Evolutionary conservation across 441 rosid genomes (phyloP).

Genomic region (Jatropha podagrica): DNA sequence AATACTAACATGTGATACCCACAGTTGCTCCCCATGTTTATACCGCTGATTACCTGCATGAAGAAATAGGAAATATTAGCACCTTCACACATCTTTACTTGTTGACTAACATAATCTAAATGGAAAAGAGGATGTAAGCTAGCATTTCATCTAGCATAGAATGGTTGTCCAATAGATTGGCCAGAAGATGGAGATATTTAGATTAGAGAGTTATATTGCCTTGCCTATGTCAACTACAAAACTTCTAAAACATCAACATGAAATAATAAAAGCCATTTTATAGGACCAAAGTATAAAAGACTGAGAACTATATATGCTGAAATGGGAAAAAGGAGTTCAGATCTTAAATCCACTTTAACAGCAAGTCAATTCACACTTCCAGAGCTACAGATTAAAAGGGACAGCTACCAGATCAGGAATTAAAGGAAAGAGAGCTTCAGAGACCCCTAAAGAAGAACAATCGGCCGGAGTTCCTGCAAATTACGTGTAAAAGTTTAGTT

Average conservation of each 20-base stretch:
- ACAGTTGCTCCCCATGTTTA: constrained; percentile 92
- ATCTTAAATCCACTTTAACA: background rate
- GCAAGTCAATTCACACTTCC: background rate
- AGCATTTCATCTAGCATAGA: background rate
- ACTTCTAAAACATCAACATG: background rate
- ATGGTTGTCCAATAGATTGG: background rate
- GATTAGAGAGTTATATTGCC: background rate
- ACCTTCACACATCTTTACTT: background rate
- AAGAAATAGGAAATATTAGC: constrained; percentile 9
- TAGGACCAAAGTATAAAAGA: background rate
- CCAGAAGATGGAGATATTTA: background rate
- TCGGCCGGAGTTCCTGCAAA: constrained; percentile 90
- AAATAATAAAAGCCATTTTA: background rate
- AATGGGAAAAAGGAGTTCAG: background rate
- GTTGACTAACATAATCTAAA: background rate
- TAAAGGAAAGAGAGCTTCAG: constrained; percentile 62
- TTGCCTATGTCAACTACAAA: background rate
- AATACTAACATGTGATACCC: constrained; percentile 77
- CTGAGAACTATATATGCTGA: background rate
- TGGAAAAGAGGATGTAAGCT: background rate
- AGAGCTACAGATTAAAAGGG: constrained; percentile 15
- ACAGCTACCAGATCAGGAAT: constrained; percentile 71
- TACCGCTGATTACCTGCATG: constrained; percentile 86
- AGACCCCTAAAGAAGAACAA: constrained; percentile 76
- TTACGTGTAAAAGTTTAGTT: constrained; percentile 9